Percentiles rank a stretch among this genome's conserved stretches.
Conservation (phyloP, 306 rosid species). For the Echinosophora koreensis region DNA sequence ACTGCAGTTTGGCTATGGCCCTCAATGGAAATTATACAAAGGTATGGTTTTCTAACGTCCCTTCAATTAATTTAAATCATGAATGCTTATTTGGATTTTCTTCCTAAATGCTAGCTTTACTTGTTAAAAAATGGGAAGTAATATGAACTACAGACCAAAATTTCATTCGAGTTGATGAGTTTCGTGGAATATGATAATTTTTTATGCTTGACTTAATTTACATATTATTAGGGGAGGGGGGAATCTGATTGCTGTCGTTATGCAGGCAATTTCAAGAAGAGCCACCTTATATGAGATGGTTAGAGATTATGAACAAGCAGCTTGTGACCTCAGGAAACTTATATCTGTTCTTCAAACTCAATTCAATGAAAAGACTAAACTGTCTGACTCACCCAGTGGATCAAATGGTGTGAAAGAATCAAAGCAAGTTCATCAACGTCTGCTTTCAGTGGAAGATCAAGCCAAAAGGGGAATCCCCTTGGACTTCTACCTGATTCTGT, state of each 20-base stretch:
- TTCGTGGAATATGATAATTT: conserved; percentile 28
- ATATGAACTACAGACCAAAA: conserved; percentile 19
- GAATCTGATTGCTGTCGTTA: conserved; percentile 42
- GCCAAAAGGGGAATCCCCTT: conserved; percentile 72
- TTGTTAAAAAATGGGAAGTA: conserved; percentile 17
- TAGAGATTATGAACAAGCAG: conserved; percentile 79
- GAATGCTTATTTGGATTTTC: conserved; percentile 35
- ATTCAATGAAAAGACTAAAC: conserved; percentile 62
- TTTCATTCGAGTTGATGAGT: conserved; percentile 34
- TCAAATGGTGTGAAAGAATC: conserved; percentile 67
- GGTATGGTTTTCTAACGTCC: conserved; percentile 59
- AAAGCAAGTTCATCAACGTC: conserved; percentile 66
- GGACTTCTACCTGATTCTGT: conserved; percentile 87
- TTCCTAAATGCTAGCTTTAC: conserved; percentile 32
- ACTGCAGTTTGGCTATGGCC: conserved; percentile 91
- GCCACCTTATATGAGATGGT: conserved; percentile 88
- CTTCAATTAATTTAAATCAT: conserved; percentile 32
- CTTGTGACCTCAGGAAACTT: conserved; percentile 76
- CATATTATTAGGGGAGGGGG: conserved; percentile 1
- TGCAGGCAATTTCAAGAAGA: conserved; percentile 93
- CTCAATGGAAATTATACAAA: conserved; percentile 82
- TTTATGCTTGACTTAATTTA: conserved; percentile 29
- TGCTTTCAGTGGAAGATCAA: conserved; percentile 71
- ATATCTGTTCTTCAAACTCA: conserved; percentile 67
- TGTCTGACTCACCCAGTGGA: conserved; percentile 59